These are phyloP conservation scores for Bisporella sp. DNA, from an alignment of 2,329 filamentous ascomycete genomes.

Conservation along the genomic window DNA sequence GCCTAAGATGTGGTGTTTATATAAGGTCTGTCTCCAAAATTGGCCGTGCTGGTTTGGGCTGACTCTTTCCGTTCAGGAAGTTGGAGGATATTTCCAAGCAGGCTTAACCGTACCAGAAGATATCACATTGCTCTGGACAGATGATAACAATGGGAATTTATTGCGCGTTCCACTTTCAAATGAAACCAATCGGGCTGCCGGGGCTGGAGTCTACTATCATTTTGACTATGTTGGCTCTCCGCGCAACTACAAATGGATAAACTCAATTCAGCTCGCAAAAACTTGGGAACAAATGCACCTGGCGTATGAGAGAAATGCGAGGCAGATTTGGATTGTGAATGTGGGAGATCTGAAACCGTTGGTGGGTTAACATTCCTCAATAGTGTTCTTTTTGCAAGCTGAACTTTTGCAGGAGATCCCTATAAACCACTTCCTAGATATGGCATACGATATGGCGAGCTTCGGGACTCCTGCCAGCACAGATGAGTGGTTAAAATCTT, in stretches of 20 bases:
- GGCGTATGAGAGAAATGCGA: constrained; percentile 43
- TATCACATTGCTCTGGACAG: constrained; percentile 61
- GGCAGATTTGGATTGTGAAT: constrained; percentile 52
- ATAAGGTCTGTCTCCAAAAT: no score
- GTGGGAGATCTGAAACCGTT: constrained; percentile 58
- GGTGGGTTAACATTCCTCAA: constrained; percentile 16
- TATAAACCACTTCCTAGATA: constrained; percentile 51
- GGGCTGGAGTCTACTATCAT: constrained; percentile 33
- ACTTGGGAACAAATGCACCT: not conserved
- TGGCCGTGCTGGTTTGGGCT: no score
- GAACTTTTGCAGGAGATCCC: not conserved
- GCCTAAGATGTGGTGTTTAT: no score
- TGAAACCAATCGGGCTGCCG: constrained; percentile 52
- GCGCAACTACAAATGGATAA: constrained; percentile 36
- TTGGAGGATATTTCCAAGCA: no score
- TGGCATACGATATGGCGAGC: constrained; percentile 42
- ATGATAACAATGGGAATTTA: constrained; percentile 64
- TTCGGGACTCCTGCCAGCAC: not conserved
- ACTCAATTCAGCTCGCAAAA: not conserved
- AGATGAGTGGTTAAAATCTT: not conserved
- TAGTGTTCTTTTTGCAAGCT: no score
- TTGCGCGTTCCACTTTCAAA: constrained; percentile 51
- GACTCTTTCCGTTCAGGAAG: no score
- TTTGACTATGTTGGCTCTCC: constrained; percentile 36
- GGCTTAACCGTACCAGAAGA: constrained; percentile 59